These are phyloP conservation scores for Podaxis sp. DNA, from an alignment of 768 basidiomycete genomes.

Conservation along the genomic window DNA sequence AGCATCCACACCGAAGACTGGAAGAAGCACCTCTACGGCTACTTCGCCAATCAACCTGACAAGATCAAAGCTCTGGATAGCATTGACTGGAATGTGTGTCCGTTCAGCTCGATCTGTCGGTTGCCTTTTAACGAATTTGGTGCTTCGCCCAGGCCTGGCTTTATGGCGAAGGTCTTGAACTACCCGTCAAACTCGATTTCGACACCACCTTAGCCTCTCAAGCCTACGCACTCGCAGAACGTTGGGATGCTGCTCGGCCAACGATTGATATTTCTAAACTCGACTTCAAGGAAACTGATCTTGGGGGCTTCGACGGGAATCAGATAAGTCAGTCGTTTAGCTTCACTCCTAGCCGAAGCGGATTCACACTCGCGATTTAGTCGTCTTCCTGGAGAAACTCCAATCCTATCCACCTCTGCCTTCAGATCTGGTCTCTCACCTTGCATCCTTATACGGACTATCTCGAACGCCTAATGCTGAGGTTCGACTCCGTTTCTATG, in stretches of 20 bases:
- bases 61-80: slow-evolving; percentile 65
- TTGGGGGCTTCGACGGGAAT: slow-evolving; percentile 66
- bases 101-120: not conserved
- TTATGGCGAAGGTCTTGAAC: slow-evolving; percentile 70
- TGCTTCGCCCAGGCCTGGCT: slow-evolving; percentile 63
- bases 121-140: not conserved
- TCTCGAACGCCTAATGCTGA: slow-evolving; percentile 69
- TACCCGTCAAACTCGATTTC: slow-evolving; percentile 76
- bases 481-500: slow-evolving; percentile 77
- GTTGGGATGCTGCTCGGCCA: slow-evolving; percentile 69
- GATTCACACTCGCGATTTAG: slow-evolving; percentile 32
- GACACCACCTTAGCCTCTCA: slow-evolving; percentile 69
- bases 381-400: slow-evolving; percentile 83
- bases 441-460: slow-evolving; percentile 54
- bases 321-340: slow-evolving; percentile 60
- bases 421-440: slow-evolving; percentile 51
- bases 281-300: slow-evolving; percentile 58
- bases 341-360: not conserved
- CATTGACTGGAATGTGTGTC: slow-evolving; percentile 76
- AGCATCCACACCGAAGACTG: slow-evolving; percentile 85
- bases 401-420: slow-evolving; percentile 66
- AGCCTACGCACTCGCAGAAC: slow-evolving; percentile 69
- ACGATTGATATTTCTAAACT: slow-evolving; percentile 43
- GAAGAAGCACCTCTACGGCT: slow-evolving; percentile 76
- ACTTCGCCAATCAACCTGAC: slow-evolving; percentile 58